A percentile compares a stretch with the other conserved stretches of the same genome.
phyloP scores from a whole-genome alignment of 192 early-diverging fungal genomes.

The Cladochytrium replicatum region DNA sequence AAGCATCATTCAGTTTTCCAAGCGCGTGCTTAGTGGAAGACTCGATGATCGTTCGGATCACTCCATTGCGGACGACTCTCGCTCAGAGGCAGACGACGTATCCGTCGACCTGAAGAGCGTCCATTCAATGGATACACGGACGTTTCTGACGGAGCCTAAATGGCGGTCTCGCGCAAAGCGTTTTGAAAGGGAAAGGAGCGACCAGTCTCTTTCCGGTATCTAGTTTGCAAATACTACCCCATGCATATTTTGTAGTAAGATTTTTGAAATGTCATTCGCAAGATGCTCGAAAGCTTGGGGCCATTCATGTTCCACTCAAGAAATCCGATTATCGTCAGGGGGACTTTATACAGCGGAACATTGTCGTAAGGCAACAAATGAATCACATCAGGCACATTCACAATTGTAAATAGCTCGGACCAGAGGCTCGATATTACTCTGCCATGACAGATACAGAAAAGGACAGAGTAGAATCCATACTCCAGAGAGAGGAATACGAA shows the following conservation, averaged over 20 bases:
- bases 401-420: conserved; percentile 22
- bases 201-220: not conserved
- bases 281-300: no score
- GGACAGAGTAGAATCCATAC: conserved; percentile 25
- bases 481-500: conserved; percentile 9
- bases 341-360: conserved; percentile 40
- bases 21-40: conserved; percentile 4
- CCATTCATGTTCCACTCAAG: not conserved
- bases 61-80: conserved; percentile 6
- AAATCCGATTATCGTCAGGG: conserved; percentile 30
- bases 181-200: conserved; percentile 1
- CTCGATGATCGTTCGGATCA: not conserved
- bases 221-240: not conserved
- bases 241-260: not conserved
- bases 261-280: conserved; percentile 8
- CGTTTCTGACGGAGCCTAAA: conserved; percentile 40
- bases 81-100: conserved; percentile 14
- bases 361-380: conserved; percentile 14
- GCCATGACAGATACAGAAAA: conserved; percentile 40
- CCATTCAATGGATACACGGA: conserved; percentile 25
- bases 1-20: not conserved
- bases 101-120: conserved; percentile 30
- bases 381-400: not conserved
- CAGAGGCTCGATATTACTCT: conserved; percentile 35
- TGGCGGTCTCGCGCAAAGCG: conserved; percentile 6